Evolutionary conservation across 352 stramenopile genomes (phyloP).

Genomic region (Phytopythium montanum): DNA sequence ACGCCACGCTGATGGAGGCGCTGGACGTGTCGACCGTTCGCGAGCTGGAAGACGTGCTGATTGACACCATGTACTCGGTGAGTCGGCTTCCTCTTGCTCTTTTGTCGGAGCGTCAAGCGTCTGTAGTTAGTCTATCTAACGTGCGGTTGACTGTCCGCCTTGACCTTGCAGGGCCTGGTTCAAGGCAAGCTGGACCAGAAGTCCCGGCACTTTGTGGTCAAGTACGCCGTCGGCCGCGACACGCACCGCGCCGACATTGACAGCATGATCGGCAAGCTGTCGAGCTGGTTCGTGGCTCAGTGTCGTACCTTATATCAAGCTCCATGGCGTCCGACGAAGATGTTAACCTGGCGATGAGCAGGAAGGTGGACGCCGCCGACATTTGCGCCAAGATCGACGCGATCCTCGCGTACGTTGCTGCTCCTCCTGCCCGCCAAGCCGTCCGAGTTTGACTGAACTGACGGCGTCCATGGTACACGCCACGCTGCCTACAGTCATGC

Average conservation of each 20-base stretch:
- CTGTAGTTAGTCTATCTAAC: neutral
- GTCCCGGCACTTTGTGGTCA: constrained; percentile 71
- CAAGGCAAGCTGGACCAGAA: constrained; percentile 91
- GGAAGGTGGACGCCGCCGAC: constrained; percentile 52
- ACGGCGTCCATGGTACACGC: no score
- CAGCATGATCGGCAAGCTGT: constrained; percentile 87
- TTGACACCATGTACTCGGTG: constrained; percentile 92
- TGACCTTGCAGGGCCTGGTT: constrained; percentile 58
- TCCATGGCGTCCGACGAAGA: neutral
- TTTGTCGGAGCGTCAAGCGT: neutral
- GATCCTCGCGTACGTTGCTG: constrained; percentile 48
- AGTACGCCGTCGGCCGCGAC: constrained; percentile 88
- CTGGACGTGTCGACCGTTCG: constrained; percentile 79
- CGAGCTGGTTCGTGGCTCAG: constrained; percentile 45
- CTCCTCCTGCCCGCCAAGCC: neutral
- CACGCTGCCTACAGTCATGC: constrained; percentile 26
- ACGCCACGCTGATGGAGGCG: constrained; percentile 71
- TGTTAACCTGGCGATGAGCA: constrained; percentile 7
- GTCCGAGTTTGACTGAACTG: neutral
- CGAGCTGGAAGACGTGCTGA: constrained; percentile 91
- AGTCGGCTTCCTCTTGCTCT: neutral
- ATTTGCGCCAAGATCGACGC: constrained; percentile 65
- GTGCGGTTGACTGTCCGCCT: neutral
- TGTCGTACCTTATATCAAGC: neutral
- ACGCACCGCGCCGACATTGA: constrained; percentile 83